Evolutionary conservation across 306 rosid species (phyloP).

Genomic region (Abrus precatorius): DNA sequence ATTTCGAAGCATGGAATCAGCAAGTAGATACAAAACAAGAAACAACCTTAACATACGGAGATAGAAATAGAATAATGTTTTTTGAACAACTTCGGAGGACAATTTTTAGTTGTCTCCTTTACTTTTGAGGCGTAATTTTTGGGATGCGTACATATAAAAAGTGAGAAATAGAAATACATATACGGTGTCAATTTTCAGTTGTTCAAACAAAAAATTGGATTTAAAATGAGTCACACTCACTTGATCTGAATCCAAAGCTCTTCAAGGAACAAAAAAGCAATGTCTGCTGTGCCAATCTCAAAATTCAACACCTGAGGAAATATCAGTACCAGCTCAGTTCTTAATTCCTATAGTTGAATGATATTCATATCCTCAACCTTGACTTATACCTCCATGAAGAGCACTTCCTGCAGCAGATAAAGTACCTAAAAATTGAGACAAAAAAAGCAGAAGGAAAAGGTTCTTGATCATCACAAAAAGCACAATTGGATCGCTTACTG

Average conservation of each 20-base stretch:
- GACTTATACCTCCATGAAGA: conserved; percentile 79
- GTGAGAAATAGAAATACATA: too few species aligned
- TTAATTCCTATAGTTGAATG: conserved; percentile 4
- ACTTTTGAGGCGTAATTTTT: too few species aligned
- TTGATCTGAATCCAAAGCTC: conserved; percentile 76
- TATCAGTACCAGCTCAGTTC: conserved; percentile 28
- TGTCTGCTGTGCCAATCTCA: conserved; percentile 80
- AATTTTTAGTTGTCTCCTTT: too few species aligned
- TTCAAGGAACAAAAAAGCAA: conserved; percentile 70
- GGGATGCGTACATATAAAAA: too few species aligned
- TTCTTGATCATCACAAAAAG: background rate
- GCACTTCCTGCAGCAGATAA: conserved; percentile 70
- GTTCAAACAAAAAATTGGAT: too few species aligned
- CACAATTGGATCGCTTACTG: conserved; percentile 57
- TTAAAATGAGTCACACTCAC: conserved; percentile 63
- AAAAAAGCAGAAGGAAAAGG: background rate
- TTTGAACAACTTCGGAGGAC: too few species aligned
- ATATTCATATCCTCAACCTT: conserved; percentile 10
- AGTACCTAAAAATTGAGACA: conserved; percentile 1
- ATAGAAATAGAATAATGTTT: background rate
- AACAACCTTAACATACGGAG: conserved; percentile 13
- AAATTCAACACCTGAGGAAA: conserved; percentile 74
- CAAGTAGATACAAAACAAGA: conserved; percentile 1
- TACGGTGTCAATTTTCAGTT: too few species aligned
- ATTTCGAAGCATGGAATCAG: conserved; percentile 20